These are phyloP conservation scores for Inga laurina DNA, from an alignment of 306 rosid species.

Conservation along the genomic window DNA sequence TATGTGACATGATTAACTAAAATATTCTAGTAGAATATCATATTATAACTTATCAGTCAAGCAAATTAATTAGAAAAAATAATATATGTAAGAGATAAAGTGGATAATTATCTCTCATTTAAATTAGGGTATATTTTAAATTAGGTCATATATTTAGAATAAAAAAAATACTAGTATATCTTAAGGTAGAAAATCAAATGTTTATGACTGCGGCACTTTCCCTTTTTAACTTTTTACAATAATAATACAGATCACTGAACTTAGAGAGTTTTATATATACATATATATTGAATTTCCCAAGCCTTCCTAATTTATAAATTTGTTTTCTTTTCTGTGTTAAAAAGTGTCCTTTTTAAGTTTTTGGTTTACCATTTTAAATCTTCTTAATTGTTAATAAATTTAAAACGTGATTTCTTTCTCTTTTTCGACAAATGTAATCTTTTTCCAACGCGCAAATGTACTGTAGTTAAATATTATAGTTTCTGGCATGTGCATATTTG, in stretches of 20 bases:
- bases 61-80: too few species aligned
- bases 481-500: neutral
- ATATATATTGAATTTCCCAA: neutral
- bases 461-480: too few species aligned
- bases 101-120: too few species aligned
- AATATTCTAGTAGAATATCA: too few species aligned
- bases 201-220: neutral
- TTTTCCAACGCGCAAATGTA: neutral
- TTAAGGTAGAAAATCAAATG: neutral
- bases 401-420: neutral
- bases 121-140: too few species aligned
- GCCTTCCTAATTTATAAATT: neutral
- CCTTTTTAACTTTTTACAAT: neutral
- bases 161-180: too few species aligned
- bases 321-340: neutral
- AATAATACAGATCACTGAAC: neutral
- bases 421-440: neutral
- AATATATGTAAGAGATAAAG: too few species aligned
- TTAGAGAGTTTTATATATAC: neutral
- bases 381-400: neutral
- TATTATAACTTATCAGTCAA: too few species aligned
- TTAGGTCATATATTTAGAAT: too few species aligned
- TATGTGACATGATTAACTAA: too few species aligned
- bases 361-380: neutral
- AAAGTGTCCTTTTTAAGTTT: neutral